Evolutionary conservation across 805 yeast genomes (phyloP).

Genomic region (Myxozyma sirexii): DNA sequence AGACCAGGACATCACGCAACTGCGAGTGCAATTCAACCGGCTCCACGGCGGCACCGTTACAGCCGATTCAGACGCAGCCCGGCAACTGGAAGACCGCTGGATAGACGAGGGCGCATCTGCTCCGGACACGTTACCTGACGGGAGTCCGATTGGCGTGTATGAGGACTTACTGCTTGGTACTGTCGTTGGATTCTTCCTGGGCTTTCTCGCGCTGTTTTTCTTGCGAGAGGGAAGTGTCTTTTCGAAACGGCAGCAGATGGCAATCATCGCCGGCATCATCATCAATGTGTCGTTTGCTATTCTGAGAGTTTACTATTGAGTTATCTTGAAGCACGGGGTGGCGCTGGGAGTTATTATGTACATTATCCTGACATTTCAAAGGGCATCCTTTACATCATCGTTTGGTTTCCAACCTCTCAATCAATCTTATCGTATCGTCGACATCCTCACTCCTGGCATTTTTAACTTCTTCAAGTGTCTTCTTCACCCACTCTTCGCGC

Average conservation of each 20-base stretch:
- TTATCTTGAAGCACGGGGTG: no score
- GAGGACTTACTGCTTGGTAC: constrained; percentile 69
- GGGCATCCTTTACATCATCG: background rate
- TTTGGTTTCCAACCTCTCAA: background rate
- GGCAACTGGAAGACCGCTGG: constrained; percentile 42
- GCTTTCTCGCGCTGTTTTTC: constrained; percentile 68
- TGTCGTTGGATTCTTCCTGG: constrained; percentile 72
- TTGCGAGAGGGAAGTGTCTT: constrained; percentile 58
- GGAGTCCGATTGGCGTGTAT: constrained; percentile 54
- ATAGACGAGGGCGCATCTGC: constrained; percentile 40
- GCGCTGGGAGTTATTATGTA: background rate
- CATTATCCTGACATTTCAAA: background rate
- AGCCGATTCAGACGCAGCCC: constrained; percentile 51
- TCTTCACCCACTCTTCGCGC: background rate
- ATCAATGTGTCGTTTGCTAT: constrained; percentile 71
- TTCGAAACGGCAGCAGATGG: constrained; percentile 63
- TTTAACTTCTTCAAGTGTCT: background rate
- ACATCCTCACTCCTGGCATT: background rate
- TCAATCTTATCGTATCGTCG: background rate
- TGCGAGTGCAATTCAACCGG: constrained; percentile 72
- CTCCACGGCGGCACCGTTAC: constrained; percentile 53
- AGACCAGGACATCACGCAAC: constrained; percentile 69
- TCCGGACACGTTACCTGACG: constrained; percentile 33
- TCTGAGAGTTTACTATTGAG: constrained; percentile 47
- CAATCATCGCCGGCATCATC: constrained; percentile 69